Conservation (phyloP, 108 stramenopile genomes). For the Fragilaria radians region DNA sequence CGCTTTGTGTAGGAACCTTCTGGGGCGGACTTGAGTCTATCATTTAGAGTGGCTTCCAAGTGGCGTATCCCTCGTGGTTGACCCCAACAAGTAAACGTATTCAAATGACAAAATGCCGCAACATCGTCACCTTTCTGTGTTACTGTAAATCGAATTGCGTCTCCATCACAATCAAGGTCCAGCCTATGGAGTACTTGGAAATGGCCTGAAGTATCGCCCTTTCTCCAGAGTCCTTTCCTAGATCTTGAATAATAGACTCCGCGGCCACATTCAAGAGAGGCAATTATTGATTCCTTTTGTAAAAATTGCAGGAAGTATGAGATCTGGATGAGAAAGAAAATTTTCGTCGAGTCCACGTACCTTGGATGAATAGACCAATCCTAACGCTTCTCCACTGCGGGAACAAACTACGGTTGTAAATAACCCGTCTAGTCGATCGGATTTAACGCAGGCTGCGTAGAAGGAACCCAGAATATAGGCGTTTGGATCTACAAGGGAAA, state of each 20-base stretch:
- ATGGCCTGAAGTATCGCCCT: slow-evolving; percentile 93
- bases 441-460: slow-evolving; percentile 67
- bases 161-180: slow-evolving; percentile 93
- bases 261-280: slow-evolving; percentile 75
- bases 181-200: slow-evolving; percentile 83
- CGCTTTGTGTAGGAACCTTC: slow-evolving; percentile 95
- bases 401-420: slow-evolving; percentile 93
- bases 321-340: not conserved
- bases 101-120: slow-evolving; percentile 87
- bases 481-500: slow-evolving; percentile 67
- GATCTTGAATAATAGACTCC: slow-evolving; percentile 94
- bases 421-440: slow-evolving; percentile 89
- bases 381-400: slow-evolving; percentile 71
- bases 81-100: slow-evolving; percentile 90
- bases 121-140: slow-evolving; percentile 74
- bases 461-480: slow-evolving; percentile 43
- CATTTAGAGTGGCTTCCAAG: slow-evolving; percentile 72
- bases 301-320: slow-evolving; percentile 7
- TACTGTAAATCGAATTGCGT: slow-evolving; percentile 91
- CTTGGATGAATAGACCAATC: slow-evolving; percentile 89
- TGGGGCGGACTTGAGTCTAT: slow-evolving; percentile 74
- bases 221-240: slow-evolving; percentile 84
- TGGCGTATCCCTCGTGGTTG: slow-evolving; percentile 76
- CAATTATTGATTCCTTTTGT: slow-evolving; percentile 62
- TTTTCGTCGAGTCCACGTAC: slow-evolving; percentile 22